Evolutionary conservation across 345 rosid species (phyloP).

Genomic region (Litchi chinensis): DNA sequence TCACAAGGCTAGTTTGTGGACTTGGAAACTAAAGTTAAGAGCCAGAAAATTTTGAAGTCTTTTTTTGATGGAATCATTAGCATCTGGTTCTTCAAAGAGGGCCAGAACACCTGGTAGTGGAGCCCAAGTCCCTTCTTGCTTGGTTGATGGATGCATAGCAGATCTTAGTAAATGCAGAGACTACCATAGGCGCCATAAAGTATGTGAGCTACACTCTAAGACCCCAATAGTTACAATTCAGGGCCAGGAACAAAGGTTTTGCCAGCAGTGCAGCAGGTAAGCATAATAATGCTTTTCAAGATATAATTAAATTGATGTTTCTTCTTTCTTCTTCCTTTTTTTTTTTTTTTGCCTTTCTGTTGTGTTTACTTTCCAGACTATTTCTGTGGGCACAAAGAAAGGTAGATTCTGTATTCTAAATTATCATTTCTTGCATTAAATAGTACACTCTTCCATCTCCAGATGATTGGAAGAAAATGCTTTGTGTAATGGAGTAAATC

Average conservation of each 20-base stretch:
- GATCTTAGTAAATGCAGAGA: constrained; percentile 74
- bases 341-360: neutral
- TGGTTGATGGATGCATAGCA: constrained; percentile 73
- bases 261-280: constrained; percentile 92
- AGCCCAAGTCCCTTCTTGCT: constrained; percentile 57
- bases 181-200: constrained; percentile 78
- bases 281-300: constrained; percentile 4
- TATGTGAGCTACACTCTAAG: constrained; percentile 73
- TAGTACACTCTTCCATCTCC: neutral
- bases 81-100: constrained; percentile 51
- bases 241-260: constrained; percentile 67
- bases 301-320: neutral
- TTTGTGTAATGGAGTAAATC: neutral
- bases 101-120: constrained; percentile 42
- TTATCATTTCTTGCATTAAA: neutral
- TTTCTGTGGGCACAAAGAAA: neutral
- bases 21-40: constrained; percentile 27
- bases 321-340: neutral
- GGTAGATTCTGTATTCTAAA: neutral
- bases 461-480: neutral
- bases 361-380: neutral
- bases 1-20: constrained; percentile 24
- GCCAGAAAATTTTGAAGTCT: constrained; percentile 12
- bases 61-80: constrained; percentile 56
- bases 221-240: constrained; percentile 55